Evolutionary conservation across 169 alveolate genomes (phyloP).

Genomic region (Plasmodium reichenowi): DNA sequence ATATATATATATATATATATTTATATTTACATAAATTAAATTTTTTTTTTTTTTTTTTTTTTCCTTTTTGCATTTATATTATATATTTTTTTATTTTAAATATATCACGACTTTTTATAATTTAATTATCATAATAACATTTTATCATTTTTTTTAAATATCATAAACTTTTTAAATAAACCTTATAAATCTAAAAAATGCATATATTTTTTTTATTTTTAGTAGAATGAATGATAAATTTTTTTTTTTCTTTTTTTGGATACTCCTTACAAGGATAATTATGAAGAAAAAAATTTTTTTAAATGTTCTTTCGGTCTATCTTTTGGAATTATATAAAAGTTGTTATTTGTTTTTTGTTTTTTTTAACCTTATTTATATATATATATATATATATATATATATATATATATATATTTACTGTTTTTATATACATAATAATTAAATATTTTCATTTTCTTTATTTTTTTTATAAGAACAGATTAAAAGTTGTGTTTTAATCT

Average conservation of each 20-base stretch:
- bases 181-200: not conserved
- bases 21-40: not conserved
- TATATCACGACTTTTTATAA: no score
- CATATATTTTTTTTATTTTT: not conserved
- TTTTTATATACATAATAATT: no score
- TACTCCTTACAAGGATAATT: no score
- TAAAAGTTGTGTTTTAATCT: no score
- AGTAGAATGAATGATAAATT: not conserved
- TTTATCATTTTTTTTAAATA: no score
- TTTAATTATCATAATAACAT: no score
- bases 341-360: not conserved
- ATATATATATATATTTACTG: no score
- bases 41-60: conserved; percentile 6
- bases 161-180: not conserved
- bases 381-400: no score
- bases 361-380: no score
- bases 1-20: conserved; percentile 5
- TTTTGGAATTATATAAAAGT: not conserved
- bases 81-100: no score
- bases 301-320: not conserved
- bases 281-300: not conserved
- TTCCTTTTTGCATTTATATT: conserved; percentile 21
- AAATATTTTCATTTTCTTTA: no score
- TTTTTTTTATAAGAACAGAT: no score
- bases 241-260: not conserved